phyloP scores from a whole-genome alignment of 169 alveolate species.

The Cryptosporidium xiaoi region DNA sequence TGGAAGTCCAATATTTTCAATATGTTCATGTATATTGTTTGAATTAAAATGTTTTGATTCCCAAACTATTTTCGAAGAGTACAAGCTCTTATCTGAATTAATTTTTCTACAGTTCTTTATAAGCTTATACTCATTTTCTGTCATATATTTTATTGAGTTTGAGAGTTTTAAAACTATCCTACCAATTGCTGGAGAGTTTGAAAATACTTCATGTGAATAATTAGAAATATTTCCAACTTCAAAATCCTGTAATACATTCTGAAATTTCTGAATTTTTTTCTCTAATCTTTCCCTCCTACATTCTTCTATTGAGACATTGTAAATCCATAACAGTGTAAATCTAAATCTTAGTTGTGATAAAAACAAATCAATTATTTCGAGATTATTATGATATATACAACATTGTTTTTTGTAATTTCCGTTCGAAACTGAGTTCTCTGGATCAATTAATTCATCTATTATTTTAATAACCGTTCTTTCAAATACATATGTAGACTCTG shows the following conservation, averaged over 20 bases:
- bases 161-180: conserved; percentile 21
- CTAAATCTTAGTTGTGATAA: conserved; percentile 72
- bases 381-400: conserved; percentile 58
- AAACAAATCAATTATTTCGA: conserved; percentile 53
- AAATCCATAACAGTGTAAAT: conserved; percentile 51
- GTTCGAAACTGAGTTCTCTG: neutral
- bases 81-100: conserved; percentile 4
- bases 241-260: conserved; percentile 19
- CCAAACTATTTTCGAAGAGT: conserved; percentile 40
- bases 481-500: conserved; percentile 15
- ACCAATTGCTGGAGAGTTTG: conserved; percentile 21
- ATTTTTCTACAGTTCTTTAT: conserved; percentile 10
- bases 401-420: conserved; percentile 6
- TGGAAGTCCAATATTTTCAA: conserved; percentile 30
- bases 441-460: conserved; percentile 22
- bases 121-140: conserved; percentile 5
- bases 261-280: conserved; percentile 49
- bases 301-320: conserved; percentile 41
- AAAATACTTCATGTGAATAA: neutral
- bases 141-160: conserved; percentile 4
- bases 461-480: conserved; percentile 17
- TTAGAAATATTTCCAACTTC: conserved; percentile 17
- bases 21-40: neutral
- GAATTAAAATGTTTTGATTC: neutral
- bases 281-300: conserved; percentile 51